These are phyloP conservation scores for Lentinula sp. DNA, from an alignment of 768 basidiomycete genomes.

Conservation along the genomic window DNA sequence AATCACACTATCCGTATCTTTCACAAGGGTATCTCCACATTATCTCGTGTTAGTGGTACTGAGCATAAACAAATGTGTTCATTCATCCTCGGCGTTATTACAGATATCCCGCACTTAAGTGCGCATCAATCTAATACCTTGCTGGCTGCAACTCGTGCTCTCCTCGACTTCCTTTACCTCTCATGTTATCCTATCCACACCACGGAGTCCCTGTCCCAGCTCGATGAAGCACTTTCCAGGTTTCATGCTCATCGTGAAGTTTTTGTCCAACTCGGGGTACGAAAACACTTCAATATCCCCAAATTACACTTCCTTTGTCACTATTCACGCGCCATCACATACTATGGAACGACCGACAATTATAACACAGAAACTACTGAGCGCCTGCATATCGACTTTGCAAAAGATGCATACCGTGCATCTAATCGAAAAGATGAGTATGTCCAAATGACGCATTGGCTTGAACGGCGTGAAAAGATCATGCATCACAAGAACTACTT, in stretches of 20 bases:
- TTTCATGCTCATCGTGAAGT: constrained; percentile 28
- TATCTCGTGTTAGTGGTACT: constrained; percentile 19
- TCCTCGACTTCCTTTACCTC: constrained; percentile 12
- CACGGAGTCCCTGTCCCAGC: constrained; percentile 12
- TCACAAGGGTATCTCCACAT: constrained; percentile 11
- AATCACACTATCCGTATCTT: too few relatives aligned
- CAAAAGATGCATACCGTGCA: constrained; percentile 7
- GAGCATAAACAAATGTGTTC: too few relatives aligned
- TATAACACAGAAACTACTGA: constrained; percentile 18
- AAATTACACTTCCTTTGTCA: constrained; percentile 6
- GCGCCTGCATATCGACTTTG: too few relatives aligned
- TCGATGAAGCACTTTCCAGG: constrained; percentile 14
- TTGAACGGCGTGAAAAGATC: constrained; percentile 1
- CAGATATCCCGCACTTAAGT: constrained; percentile 10
- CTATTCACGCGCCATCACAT: constrained; percentile 13
- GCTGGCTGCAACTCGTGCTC: too few relatives aligned
- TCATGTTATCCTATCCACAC: constrained; percentile 23
- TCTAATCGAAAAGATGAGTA: constrained; percentile 7
- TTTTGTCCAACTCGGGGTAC: constrained; percentile 20
- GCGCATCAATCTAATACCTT: constrained; percentile 1
- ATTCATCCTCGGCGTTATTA: constrained; percentile 19
- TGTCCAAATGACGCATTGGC: constrained; percentile 9
- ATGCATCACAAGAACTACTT: background rate
- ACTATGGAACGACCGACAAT: constrained; percentile 18
- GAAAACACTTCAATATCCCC: constrained; percentile 18